Evolutionary conservation across 768 basidiomycete genomes (phyloP), one percentile per base, ranked within the genome.

Genomic region (Auriculariales sp.): DNA sequence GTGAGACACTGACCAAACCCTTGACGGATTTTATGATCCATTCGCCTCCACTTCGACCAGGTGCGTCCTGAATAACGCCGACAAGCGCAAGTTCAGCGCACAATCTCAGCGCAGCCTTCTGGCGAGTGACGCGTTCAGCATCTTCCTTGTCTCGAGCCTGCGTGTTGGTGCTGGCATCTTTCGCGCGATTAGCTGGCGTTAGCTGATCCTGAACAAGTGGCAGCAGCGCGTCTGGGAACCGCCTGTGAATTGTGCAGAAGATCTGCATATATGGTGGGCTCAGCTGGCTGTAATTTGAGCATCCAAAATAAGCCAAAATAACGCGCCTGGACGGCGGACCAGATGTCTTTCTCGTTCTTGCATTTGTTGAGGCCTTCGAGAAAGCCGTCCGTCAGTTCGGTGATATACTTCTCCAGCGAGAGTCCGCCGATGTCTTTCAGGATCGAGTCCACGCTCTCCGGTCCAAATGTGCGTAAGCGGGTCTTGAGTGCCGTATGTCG

Each of bases 111-210:
- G 92, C 68, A 2, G 89, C 88, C 19, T 95, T 74, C 62, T 97
- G 92, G 45, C 84, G 80, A 4, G 75, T 58, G 25, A 99, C 68
- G 24, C 95, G 75, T 7, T 78, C 68, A 46, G 75, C 68, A 55
- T 98, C 93, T 54, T 99, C 95, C 65, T 90, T 94, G 61, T 99
- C 95, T 45, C 83, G 78, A 57, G 91, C 92, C 58, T 91, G 90
- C 0, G 72, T 4, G 44, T 51, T 51, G 22, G 9, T 29, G 5
- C 15, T 32, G 33, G n/a, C 10, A 19, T 28, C 28, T n/a, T 29
- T 29, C 2, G 53, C 49, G 51, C 57, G 54, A 0, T 59, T 44
- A n/a, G 64, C 57, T 7, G 66, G 61, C n/a, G 63, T 54, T 27
- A 72, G 61, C 12, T 73, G 66, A 11, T 78, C 66, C 5, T 87